A percentile compares a stretch with the other conserved stretches of the same genome.
These are phyloP conservation scores for Seiridium cupressi DNA, from an alignment of 2,329 filamentous ascomycete species.

Conservation along the genomic window DNA sequence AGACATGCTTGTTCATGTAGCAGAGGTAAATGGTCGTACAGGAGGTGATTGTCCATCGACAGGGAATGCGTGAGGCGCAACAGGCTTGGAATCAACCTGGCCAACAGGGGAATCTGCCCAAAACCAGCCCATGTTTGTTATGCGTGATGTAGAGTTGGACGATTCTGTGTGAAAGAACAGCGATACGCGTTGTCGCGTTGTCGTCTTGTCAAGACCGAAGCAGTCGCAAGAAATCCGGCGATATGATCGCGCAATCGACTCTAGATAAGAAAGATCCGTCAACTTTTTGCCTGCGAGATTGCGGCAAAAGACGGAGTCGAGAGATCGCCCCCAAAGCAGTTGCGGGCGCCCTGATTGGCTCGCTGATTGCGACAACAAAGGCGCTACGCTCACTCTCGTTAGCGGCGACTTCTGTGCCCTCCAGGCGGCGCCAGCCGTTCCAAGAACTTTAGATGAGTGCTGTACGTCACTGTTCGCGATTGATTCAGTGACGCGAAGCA, in stretches of 20 bases:
- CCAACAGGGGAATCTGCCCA: constrained; percentile 52
- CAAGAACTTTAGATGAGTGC: background rate
- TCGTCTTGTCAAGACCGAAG: background rate
- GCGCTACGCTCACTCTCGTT: background rate
- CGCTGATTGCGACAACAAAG: background rate
- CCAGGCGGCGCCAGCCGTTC: background rate
- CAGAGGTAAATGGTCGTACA: constrained; percentile 26
- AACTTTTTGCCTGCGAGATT: constrained; percentile 8
- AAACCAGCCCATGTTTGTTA: constrained; percentile 58
- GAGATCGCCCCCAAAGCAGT: background rate
- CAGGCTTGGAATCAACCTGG: constrained; percentile 16
- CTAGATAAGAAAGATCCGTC: constrained; percentile 2
- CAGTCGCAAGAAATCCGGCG: background rate
- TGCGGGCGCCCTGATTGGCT: background rate
- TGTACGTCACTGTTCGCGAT: constrained; percentile 7
- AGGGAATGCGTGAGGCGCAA: constrained; percentile 21
- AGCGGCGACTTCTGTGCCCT: background rate
- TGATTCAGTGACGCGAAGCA: background rate
- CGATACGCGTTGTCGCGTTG: background rate
- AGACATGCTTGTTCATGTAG: constrained; percentile 9
- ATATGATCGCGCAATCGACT: background rate
- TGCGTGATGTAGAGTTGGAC: background rate
- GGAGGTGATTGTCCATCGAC: constrained; percentile 34
- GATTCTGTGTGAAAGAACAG: background rate
- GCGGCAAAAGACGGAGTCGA: background rate